Evolutionary conservation across 1,284 basidiomycete genomes (phyloP), one percentile per base, ranked within the genome.

Genomic region (Heterobasidion occidentale): DNA sequence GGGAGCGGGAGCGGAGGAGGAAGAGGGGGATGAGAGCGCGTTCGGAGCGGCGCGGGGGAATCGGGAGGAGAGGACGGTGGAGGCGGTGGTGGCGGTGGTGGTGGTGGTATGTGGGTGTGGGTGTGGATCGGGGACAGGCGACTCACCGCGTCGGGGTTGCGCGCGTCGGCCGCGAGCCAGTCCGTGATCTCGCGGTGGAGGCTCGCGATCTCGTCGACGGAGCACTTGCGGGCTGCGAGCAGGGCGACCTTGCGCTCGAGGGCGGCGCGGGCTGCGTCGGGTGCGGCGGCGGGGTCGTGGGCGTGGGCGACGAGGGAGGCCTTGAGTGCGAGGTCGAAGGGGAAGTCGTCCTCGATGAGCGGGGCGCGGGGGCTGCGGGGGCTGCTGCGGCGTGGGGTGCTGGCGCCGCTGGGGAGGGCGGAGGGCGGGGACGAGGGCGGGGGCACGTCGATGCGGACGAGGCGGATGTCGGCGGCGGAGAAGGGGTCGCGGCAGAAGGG

Each of bases 141-240:
- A 64, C 70, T 62, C 65, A 87, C 87, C 72, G 84, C 79, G 59
- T 84, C 81, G 61, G 82, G 78, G 56, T 68, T 64, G 68, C 80
- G 81, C 61, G 70, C 72, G 64, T 85, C 81, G 56, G 77, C 73
- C 53, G 74, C 74, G 56, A 90, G 69, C 85, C 85, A 90, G 58
- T 81, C 79, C 67, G 87, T 78, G 59, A 90, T 76, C 71, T 90
- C 88, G 65, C 81, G 78, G 70, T 88, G 86, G 61, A 90, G 78
- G 57, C 77, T 74, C 53, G 81, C 78, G 50, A 90, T 85, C 73
- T 90, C 88, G 69, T 90, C 88, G 58, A 90, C 87, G 34, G 86
- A 88, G 72, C 86, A 89, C 76, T 88, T 89, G 80, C 87, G 88
- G n/a, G 81, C 79, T 36, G 88, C 88, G 63, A 90, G 83, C 65